Base-by-base conservation (phyloP, 805 yeast species). In the Candida maesae region DNA sequence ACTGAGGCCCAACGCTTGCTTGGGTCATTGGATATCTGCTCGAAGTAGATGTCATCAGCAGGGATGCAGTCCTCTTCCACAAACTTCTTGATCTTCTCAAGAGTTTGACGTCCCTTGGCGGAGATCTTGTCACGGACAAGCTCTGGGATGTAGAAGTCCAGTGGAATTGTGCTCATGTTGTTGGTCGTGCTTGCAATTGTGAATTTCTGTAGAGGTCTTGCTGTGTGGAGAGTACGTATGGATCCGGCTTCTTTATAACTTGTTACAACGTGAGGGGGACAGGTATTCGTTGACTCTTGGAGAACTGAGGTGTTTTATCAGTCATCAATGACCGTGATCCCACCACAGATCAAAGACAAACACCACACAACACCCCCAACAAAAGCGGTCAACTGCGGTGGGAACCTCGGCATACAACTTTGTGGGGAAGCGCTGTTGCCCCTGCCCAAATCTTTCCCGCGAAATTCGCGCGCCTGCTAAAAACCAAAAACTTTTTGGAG, bases 31-130 rank as follows among this genome's bases (percentile, higher is more conserved):
- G 64, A 56, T 20, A 75, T 55, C 44, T 73, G 78, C 4, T 47
- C 44, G 27, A 63, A 56, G 53, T 65, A 76, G 12, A 70, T 49
- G n/a, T 57, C 54, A 47, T 75, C 81, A 2, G 76, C 79, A 7
- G 86, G 84, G 27, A 74, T 46, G 51, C 81, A 73, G 50, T 76
- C 79, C 26, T 70, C 66, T 29, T 75, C 74, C 15, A 79, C 80
- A 54, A 79, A 79, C 38, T 66, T 65, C 49, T 72, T 71, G 21
- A 70, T 66, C 41, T 56, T 53, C 15, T 42, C 42, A 8, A 67
- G 52, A 10, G 67, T 59, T 16, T 59, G 64, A 25, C 53, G 54
- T 7, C 63, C 73, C 23, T 61, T 52, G 16, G 58, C 56, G 10
- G 67, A 58, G 38, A 69, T 49, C 39, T 59, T 53, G 39, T 57